Evolutionary conservation across 2,329 filamentous ascomycete genomes (phyloP).

Genomic region (Decorospora gaudefroyi): DNA sequence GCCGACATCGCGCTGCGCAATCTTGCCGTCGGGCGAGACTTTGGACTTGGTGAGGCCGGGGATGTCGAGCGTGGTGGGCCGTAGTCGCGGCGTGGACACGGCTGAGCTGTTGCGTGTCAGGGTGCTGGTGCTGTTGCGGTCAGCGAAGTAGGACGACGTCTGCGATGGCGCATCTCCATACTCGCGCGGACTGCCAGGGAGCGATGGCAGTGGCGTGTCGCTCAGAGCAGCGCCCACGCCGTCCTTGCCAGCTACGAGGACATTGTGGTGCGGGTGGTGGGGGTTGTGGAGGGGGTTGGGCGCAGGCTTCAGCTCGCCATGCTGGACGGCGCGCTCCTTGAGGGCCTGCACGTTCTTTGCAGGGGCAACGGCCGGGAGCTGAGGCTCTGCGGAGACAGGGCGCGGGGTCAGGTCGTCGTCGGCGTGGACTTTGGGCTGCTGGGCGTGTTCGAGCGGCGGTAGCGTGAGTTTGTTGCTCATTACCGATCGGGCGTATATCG

Average conservation of each 20-base stretch:
- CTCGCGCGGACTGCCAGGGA: conserved; percentile 66
- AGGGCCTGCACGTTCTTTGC: conserved; percentile 33
- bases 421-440: conserved; percentile 13
- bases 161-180: conserved; percentile 47
- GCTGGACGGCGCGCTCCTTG: conserved; percentile 29
- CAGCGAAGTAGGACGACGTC: conserved; percentile 22
- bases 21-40: conserved; percentile 92
- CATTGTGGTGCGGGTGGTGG: conserved; percentile 21
- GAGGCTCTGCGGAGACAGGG: conserved; percentile 15
- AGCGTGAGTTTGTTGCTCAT: conserved; percentile 52
- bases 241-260: conserved; percentile 35
- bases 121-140: conserved; percentile 63
- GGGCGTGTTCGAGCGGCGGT: conserved; percentile 27
- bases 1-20: conserved; percentile 90
- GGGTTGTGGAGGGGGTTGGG: conserved; percentile 17
- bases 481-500: conserved; percentile 55
- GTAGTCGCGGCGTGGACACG: conserved; percentile 75
- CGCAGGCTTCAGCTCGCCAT: conserved; percentile 40
- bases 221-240: conserved; percentile 60
- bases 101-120: conserved; percentile 75
- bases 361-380: conserved; percentile 16
- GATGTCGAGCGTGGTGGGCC: conserved; percentile 94
- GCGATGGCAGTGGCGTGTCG: conserved; percentile 67
- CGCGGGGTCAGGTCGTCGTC: conserved; percentile 28
- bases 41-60: conserved; percentile 94